A percentile compares a stretch with the other conserved stretches of the same genome.
These are phyloP conservation scores for Elsinoe arachidis DNA, from an alignment of 2,329 filamentous ascomycete species.

Conservation along the genomic window DNA sequence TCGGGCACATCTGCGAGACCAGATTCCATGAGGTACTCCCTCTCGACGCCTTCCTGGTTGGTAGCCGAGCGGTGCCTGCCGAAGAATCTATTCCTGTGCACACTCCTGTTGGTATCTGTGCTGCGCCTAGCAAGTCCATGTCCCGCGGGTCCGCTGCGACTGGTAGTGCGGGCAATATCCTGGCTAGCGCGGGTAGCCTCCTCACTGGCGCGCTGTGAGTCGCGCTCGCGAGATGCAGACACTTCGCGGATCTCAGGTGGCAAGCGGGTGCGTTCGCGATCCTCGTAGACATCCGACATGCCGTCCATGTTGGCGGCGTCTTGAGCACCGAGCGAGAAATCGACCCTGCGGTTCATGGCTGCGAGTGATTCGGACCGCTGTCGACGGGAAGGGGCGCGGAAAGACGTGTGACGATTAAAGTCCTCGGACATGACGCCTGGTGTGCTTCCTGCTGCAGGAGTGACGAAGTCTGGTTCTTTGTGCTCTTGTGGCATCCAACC, in stretches of 20 bases:
- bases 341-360: slow-evolving; percentile 53
- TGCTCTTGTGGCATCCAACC: slow-evolving; percentile 28
- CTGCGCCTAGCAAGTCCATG: slow-evolving; percentile 24
- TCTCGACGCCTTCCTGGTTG: slow-evolving; percentile 20
- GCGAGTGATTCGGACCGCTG: slow-evolving; percentile 50
- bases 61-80: slow-evolving; percentile 30
- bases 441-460: slow-evolving; percentile 18
- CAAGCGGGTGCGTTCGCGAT: slow-evolving; percentile 37
- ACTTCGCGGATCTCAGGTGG: slow-evolving; percentile 31
- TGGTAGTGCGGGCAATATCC: slow-evolving; percentile 23
- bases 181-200: slow-evolving; percentile 16
- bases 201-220: slow-evolving; percentile 20
- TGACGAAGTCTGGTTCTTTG: slow-evolving; percentile 37
- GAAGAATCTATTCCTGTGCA: slow-evolving; percentile 56
- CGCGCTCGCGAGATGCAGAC: slow-evolving; percentile 28
- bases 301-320: slow-evolving; percentile 50
- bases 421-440: slow-evolving; percentile 18
- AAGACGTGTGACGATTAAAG: slow-evolving; percentile 16
- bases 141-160: slow-evolving; percentile 19
- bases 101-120: slow-evolving; percentile 26
- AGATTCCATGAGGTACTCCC: slow-evolving; percentile 26
- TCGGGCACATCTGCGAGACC: slow-evolving; percentile 33
- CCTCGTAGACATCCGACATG: slow-evolving; percentile 57
- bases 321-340: slow-evolving; percentile 62
- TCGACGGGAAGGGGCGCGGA: slow-evolving; percentile 30